Evolutionary conservation across 2,329 filamentous ascomycete genomes (phyloP), one percentile per base, ranked within the genome.

Genomic region (Hymenoscyphus infarciens): DNA sequence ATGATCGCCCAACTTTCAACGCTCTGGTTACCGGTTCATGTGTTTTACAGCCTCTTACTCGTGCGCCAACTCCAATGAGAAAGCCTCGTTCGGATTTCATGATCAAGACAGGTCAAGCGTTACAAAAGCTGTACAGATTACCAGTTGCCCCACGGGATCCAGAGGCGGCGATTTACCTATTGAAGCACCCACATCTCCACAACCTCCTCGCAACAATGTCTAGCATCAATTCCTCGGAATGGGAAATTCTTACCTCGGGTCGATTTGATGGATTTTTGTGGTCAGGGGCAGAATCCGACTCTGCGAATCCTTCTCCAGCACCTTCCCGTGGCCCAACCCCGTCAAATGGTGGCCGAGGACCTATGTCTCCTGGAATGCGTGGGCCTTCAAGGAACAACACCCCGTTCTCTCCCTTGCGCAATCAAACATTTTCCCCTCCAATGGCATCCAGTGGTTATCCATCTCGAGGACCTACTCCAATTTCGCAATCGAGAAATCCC

Each of bases 221-320:
- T 39, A 91, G 93, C 59, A 95, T 98, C 69, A 95, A 89, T 73
- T 85, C 87, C 56, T 90, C 91, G n/a, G 94, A 98, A 76, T 98
- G 94, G 94, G 94, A 97, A 66, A 96, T 98, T 61, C 82, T 98
- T 13, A 91, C 89, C 4, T 97, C 94, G 0, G 94, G 94, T 31
- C 89, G 94, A 31, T 98, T 98, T 71, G 93, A 97, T 73, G 94
- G 94, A 3, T 98, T 98, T 77, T 82, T 97, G 22, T 96, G 94
- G 86, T 96, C 92, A 54, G 94, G 94, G 25, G 92, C 91, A 97
- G 35, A 38, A 60, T 74, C 70, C 55, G 57, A 62, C 4, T 67
- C 69, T 70, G 71, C 72, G 77, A 66, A 74, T 78, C 75, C 72
- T 68, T 76, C 68, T 64, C 75, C 74, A 67, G 74, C 60, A 67